Conservation (phyloP, 2,329 filamentous ascomycete genomes). For the Fusarium subglutinans region DNA sequence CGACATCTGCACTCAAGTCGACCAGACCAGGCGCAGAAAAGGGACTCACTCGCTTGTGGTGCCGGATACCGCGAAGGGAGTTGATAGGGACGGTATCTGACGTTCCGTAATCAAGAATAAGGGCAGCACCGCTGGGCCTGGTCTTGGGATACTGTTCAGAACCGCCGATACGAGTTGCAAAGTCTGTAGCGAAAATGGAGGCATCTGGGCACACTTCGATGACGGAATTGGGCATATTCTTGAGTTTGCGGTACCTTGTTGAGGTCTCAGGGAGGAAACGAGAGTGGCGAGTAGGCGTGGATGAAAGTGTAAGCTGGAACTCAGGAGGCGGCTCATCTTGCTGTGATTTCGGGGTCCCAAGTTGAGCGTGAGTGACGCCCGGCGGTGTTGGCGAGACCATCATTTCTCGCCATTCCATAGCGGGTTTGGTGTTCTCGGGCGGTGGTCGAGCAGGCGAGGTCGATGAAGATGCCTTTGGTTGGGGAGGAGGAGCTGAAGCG, state of each 20-base stretch:
- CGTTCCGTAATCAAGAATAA: constrained; percentile 97
- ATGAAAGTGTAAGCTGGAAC: constrained; percentile 85
- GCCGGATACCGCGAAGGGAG: constrained; percentile 87
- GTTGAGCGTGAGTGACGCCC: constrained; percentile 60
- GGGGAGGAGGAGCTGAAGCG: constrained; percentile 55
- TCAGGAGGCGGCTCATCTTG: constrained; percentile 71
- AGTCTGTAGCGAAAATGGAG: constrained; percentile 79
- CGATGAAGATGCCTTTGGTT: constrained; percentile 27
- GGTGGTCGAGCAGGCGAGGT: constrained; percentile 51
- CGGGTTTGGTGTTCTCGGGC: constrained; percentile 50
- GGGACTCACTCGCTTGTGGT: constrained; percentile 80
- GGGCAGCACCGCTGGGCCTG: constrained; percentile 79
- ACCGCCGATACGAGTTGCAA: constrained; percentile 86
- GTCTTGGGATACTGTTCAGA: constrained; percentile 63
- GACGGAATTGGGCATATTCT: constrained; percentile 71
- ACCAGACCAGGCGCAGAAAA: constrained; percentile 83
- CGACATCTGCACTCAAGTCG: constrained; percentile 91
- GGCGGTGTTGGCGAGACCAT: constrained; percentile 75
- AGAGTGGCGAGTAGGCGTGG: constrained; percentile 80
- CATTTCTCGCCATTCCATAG: constrained; percentile 81
- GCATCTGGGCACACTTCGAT: constrained; percentile 94
- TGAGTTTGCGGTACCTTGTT: constrained; percentile 79
- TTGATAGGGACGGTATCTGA: constrained; percentile 81
- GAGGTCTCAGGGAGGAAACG: constrained; percentile 86
- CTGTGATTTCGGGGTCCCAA: constrained; percentile 62